Base-by-base conservation (phyloP, 148 eudicot species). In the Tetragonia tetragonoides region DNA sequence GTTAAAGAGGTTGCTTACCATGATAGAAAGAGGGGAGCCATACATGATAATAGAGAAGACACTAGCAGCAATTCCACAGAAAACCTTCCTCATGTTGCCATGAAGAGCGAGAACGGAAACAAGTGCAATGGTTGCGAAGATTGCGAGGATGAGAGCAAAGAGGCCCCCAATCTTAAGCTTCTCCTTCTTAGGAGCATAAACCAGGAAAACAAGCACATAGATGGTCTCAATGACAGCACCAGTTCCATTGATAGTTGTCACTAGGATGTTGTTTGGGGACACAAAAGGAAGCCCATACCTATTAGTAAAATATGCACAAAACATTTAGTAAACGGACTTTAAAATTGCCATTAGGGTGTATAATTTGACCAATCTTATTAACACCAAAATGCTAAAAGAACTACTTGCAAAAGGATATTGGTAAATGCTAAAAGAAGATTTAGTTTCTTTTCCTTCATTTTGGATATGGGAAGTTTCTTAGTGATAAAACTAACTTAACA, bases 41-140 rank as follows among this genome's bases (percentile, higher is more conserved):
- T 92, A 94, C 98, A 94, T 94, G 24, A 94, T 88, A 83, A 94
- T 89, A 70, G 98, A 94, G 88, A 92, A 94, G 24, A 94, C 78
- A 63, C 92, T 78, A 37, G 97, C 93, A 11, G 91, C 93, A 66
- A 87, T 65, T 1, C 98, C 98, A 74, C 97, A 92, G 75, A 92
- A 86, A 16, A 94, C 63, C 81, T 88, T 94, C 80, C 97, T 79
- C 15, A 18, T 60, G 1, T 87, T 84, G 70, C 79, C 90, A 75
- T 92, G 93, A 75, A 94, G 87, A 39, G 93, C 95, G 14, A 90
- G 83, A 16, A 89, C 5, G 5, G 98, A 94, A 49, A 89, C 82
- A 0, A 94, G 84, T 3, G 85, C 97, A 0, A 89, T 86, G 2
- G 73, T 60, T 0, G 88, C 82, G 64, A 94, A 94, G 0, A 90